Percentiles rank a stretch among this genome's conserved stretches.
phyloP scores from a whole-genome alignment of 441 rosid genomes.

The Corymbia calophylla region DNA sequence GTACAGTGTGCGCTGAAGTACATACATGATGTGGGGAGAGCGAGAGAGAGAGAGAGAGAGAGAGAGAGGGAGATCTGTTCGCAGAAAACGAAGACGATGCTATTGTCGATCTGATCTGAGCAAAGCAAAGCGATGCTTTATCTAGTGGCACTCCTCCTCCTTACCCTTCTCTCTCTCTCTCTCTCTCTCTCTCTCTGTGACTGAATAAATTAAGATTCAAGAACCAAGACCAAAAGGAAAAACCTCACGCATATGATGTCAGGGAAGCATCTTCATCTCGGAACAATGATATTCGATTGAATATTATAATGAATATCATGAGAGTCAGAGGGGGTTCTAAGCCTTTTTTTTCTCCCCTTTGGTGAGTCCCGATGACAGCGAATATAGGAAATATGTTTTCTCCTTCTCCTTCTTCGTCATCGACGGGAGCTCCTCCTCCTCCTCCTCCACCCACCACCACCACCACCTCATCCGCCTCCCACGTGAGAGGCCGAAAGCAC shows the following conservation, averaged over 20 bases:
- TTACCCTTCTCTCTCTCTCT: background rate
- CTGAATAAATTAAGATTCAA: background rate
- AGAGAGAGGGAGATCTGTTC: background rate
- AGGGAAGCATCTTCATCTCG: background rate
- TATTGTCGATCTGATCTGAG: background rate
- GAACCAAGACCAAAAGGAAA: background rate
- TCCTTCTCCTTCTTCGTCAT: background rate
- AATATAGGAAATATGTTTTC: conserved; percentile 42
- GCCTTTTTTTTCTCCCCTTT: background rate
- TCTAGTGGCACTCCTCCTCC: background rate
- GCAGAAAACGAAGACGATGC: background rate
- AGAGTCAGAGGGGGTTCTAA: background rate
- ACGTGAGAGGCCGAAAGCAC: background rate
- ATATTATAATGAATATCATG: background rate
- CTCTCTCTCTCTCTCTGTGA: background rate
- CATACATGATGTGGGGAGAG: background rate
- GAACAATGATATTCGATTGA: background rate
- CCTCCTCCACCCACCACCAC: background rate
- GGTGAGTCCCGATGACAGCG: conserved; percentile 62
- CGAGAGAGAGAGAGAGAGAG: background rate
- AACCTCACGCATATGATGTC: background rate
- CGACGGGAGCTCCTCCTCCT: conserved; percentile 19
- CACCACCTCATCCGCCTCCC: background rate
- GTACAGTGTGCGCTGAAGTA: background rate
- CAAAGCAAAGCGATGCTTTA: background rate